phyloP scores from a whole-genome alignment of 106 monocot species.

The Dactylorhiza incarnata region DNA sequence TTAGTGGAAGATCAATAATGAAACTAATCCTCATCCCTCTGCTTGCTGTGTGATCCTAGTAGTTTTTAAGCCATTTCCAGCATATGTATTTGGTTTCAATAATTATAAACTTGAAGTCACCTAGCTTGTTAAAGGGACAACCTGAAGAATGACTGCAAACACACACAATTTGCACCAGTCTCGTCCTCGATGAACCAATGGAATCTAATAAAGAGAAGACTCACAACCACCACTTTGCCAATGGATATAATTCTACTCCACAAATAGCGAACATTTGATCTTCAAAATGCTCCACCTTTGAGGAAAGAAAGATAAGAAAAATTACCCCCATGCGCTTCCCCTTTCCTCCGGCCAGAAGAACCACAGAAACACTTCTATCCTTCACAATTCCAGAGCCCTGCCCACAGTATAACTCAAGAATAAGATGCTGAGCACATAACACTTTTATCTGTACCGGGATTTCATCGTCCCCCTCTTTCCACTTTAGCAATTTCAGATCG shows the following conservation, averaged over 20 bases:
- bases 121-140: neutral
- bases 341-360: slow-evolving; percentile 81
- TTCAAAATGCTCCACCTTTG: neutral
- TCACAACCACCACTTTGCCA: neutral
- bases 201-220: neutral
- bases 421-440: neutral
- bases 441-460: neutral
- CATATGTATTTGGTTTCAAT: too few relatives aligned
- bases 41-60: too few relatives aligned
- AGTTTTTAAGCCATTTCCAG: too few relatives aligned
- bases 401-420: slow-evolving; percentile 6
- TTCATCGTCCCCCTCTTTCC: neutral
- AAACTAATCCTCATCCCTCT: too few relatives aligned
- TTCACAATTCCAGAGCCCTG: slow-evolving; percentile 41
- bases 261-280: neutral
- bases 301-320: slow-evolving; percentile 6
- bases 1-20: too few relatives aligned
- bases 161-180: neutral
- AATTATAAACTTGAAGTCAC: neutral
- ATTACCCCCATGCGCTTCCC: slow-evolving; percentile 94
- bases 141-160: neutral
- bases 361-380: slow-evolving; percentile 85
- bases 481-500: neutral
- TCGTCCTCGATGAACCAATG: neutral
- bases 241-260: neutral